These are phyloP conservation scores for Crithidia sp. DNA, from an alignment of 208 protist genomes.

Conservation along the genomic window DNA sequence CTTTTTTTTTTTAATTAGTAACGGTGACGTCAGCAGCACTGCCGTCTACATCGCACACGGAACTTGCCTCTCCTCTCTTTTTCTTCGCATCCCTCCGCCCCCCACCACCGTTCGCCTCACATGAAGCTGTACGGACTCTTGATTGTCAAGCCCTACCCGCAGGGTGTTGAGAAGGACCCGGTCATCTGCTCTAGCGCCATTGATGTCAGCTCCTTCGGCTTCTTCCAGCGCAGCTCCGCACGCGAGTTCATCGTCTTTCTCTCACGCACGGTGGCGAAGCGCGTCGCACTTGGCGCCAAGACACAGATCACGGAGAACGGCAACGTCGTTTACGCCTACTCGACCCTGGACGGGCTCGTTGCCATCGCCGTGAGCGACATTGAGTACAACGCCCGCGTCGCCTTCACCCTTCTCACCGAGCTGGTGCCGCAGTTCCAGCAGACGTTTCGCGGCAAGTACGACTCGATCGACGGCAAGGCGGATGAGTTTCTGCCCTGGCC, in stretches of 20 bases:
- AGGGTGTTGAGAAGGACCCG: slow-evolving; percentile 63
- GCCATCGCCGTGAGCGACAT: slow-evolving; percentile 84
- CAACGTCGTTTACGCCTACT: slow-evolving; percentile 76
- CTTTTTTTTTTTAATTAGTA: too few relatives aligned
- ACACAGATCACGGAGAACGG: slow-evolving; percentile 87
- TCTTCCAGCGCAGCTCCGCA: slow-evolving; percentile 85
- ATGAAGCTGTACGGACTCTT: slow-evolving; percentile 85
- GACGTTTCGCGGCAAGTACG: slow-evolving; percentile 90
- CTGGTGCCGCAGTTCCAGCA: slow-evolving; percentile 75
- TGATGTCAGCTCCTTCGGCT: slow-evolving; percentile 88
- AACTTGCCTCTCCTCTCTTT: not conserved
- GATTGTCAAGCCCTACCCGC: slow-evolving; percentile 63
- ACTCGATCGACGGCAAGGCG: slow-evolving; percentile 41
- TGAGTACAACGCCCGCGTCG: slow-evolving; percentile 86
- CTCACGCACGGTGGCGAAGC: slow-evolving; percentile 81
- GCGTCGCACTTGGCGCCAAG: slow-evolving; percentile 64
- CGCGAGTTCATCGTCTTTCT: slow-evolving; percentile 90
- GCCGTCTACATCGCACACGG: too few relatives aligned
- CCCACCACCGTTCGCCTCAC: not conserved
- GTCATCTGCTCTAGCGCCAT: slow-evolving; percentile 82
- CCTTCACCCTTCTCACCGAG: slow-evolving; percentile 85
- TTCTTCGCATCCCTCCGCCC: not conserved
- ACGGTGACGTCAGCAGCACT: too few relatives aligned
- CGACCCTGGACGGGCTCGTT: slow-evolving; percentile 78
- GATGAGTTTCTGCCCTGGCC: slow-evolving; percentile 88